These are phyloP conservation scores for Candida parachauliodes DNA, from an alignment of 805 yeast genomes.

Conservation along the genomic window DNA sequence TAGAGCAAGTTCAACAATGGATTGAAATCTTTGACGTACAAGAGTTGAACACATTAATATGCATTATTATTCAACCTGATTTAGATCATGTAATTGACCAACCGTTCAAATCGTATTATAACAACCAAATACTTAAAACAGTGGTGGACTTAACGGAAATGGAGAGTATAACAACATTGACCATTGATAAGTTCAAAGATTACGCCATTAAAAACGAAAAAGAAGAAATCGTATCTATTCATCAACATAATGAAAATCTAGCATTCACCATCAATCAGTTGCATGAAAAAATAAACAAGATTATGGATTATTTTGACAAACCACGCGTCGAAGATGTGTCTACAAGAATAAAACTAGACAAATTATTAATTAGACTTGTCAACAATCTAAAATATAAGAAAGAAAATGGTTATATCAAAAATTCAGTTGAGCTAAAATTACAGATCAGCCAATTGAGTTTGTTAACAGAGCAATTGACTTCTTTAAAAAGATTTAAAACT, in stretches of 20 bases:
- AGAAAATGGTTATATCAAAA: background rate
- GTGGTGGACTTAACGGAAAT: conserved; percentile 24
- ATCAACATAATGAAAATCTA: conserved; percentile 8
- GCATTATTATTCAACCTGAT: conserved; percentile 6
- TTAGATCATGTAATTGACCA: background rate
- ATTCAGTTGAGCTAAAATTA: conserved; percentile 12
- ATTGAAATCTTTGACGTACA: conserved; percentile 3
- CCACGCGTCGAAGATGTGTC: background rate
- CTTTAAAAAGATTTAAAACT: conserved; percentile 18
- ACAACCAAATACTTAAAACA: conserved; percentile 11
- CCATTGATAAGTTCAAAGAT: conserved; percentile 25
- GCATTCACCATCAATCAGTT: conserved; percentile 17
- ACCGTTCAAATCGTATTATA: conserved; percentile 3
- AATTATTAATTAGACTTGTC: conserved; percentile 21
- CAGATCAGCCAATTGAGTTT: conserved; percentile 26
- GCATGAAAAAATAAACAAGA: conserved; percentile 16
- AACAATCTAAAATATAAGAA: conserved; percentile 5
- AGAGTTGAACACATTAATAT: background rate
- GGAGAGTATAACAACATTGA: conserved; percentile 30
- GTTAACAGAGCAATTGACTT: conserved; percentile 26
- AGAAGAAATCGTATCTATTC: background rate
- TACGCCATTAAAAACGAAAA: conserved; percentile 15
- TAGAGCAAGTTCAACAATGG: conserved; percentile 12
- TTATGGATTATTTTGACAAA: conserved; percentile 18
- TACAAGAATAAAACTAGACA: conserved; percentile 18